phyloP scores from a whole-genome alignment of 75 land plant species.

The Isoetes taiwanensis region DNA sequence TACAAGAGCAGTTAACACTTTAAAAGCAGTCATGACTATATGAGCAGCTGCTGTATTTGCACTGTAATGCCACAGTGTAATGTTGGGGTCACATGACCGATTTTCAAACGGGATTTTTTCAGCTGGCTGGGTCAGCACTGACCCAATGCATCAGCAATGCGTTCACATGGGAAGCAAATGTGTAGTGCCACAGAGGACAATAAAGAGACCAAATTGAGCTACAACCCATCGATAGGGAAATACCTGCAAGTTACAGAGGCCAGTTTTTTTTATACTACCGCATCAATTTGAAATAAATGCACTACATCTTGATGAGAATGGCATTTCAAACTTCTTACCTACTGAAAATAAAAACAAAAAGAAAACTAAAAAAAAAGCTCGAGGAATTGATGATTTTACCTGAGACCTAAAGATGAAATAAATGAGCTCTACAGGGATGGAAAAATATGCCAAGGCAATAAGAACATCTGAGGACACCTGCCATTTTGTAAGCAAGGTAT shows the following conservation, averaged over 20 bases:
- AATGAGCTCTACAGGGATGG: conserved; percentile 2
- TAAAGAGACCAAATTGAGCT: background rate
- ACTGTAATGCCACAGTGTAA: background rate
- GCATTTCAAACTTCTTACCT: background rate
- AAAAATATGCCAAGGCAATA: conserved; percentile 3
- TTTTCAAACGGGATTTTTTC: too few species aligned
- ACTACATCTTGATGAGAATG: background rate
- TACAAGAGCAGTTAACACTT: background rate
- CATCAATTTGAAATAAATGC: background rate
- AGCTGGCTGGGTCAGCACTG: too few species aligned
- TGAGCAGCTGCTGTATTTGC: background rate
- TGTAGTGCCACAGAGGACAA: background rate
- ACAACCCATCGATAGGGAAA: conserved; percentile 1
- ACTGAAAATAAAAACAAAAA: background rate
- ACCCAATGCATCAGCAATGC: conserved; percentile 52
- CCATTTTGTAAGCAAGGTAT: conserved; percentile 10
- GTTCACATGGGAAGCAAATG: conserved; percentile 49
- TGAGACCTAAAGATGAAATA: background rate
- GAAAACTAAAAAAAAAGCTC: background rate
- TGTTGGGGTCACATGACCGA: too few species aligned
- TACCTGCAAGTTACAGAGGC: conserved; percentile 38
- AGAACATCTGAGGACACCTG: conserved; percentile 10
- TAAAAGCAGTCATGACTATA: background rate
- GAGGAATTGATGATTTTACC: conserved; percentile 8
- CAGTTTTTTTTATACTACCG: background rate